Evolutionary conservation across 164 flowering plant genomes (phyloP).

Genomic region (Aristolochia contorta): DNA sequence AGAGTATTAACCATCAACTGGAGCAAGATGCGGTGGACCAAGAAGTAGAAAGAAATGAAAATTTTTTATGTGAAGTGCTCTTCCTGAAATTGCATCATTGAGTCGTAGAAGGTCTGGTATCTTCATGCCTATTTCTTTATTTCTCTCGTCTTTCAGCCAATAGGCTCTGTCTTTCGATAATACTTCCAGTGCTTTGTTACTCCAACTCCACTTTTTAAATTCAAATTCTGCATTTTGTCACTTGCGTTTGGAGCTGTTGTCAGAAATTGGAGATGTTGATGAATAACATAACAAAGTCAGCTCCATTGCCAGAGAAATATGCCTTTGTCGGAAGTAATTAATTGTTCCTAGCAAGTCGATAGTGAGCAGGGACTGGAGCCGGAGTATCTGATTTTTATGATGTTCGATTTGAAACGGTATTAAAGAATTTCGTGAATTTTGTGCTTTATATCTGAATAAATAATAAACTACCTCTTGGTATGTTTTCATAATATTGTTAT

Average conservation of each 20-base stretch:
- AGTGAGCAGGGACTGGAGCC: too few relatives aligned
- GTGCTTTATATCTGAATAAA: too few relatives aligned
- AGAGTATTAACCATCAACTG: constrained; percentile 79
- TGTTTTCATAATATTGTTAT: too few relatives aligned
- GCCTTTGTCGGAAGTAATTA: constrained; percentile 74
- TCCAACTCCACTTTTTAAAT: too few relatives aligned
- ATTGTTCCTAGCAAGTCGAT: too few relatives aligned
- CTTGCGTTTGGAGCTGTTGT: constrained; percentile 94
- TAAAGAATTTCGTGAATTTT: too few relatives aligned
- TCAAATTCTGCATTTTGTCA: constrained; percentile 4
- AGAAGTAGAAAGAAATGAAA: constrained; percentile 98
- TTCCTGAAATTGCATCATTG: constrained; percentile 83
- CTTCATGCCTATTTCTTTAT: neutral
- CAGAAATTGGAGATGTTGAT: constrained; percentile 76
- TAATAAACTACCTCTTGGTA: too few relatives aligned
- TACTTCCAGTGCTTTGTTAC: too few relatives aligned
- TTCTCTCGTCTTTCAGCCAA: neutral
- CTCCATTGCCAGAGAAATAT: constrained; percentile 57
- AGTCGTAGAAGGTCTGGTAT: constrained; percentile 69
- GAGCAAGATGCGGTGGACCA: constrained; percentile 99
- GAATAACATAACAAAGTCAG: constrained; percentile 56
- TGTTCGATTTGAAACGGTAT: too few relatives aligned
- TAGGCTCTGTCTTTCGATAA: too few relatives aligned
- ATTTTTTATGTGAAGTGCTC: constrained; percentile 98
- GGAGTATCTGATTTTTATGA: too few relatives aligned